Percentiles rank a stretch among this genome's conserved stretches.
Evolutionary conservation across 306 rosid genomes (phyloP).

Genomic region (Aeschynomene evenia): DNA sequence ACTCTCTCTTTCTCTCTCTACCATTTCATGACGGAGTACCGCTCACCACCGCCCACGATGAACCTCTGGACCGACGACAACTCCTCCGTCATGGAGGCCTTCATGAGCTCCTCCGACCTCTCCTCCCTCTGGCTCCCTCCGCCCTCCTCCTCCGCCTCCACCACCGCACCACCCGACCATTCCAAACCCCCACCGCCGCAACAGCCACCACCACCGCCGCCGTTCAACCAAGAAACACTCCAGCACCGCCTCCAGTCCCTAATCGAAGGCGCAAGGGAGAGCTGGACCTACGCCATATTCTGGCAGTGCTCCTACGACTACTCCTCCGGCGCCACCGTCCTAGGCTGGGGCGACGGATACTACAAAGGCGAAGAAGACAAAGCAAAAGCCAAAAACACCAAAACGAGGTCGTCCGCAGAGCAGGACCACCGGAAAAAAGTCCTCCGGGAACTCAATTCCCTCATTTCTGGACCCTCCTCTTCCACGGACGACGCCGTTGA

Average conservation of each 20-base stretch:
- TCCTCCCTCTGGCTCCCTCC: slow-evolving; percentile 57
- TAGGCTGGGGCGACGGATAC: slow-evolving; percentile 96
- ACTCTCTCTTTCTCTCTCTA: not conserved
- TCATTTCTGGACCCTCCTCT: slow-evolving; percentile 63
- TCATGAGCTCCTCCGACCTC: slow-evolving; percentile 68
- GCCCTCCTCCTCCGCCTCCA: slow-evolving; percentile 56
- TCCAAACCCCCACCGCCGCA: slow-evolving; percentile 12
- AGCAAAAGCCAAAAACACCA: slow-evolving; percentile 32
- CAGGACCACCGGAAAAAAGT: slow-evolving; percentile 81
- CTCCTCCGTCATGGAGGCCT: slow-evolving; percentile 75
- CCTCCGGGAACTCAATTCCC: slow-evolving; percentile 76
- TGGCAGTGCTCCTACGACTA: slow-evolving; percentile 86
- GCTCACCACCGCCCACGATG: slow-evolving; percentile 49
- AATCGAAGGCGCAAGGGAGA: slow-evolving; percentile 68
- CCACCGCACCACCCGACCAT: slow-evolving; percentile 26
- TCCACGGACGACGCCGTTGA: slow-evolving; percentile 59
- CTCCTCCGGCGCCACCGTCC: slow-evolving; percentile 42
- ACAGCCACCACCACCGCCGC: not conserved
- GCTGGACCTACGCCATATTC: slow-evolving; percentile 94
- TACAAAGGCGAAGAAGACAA: slow-evolving; percentile 86
- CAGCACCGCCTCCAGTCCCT: slow-evolving; percentile 83
- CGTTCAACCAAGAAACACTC: slow-evolving; percentile 69
- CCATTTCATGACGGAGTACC: slow-evolving; percentile 49
- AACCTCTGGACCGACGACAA: slow-evolving; percentile 78
- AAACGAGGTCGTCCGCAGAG: slow-evolving; percentile 52